Conservation (phyloP, 805 yeast species). For the Schizosaccharomyces japonicus region DNA sequence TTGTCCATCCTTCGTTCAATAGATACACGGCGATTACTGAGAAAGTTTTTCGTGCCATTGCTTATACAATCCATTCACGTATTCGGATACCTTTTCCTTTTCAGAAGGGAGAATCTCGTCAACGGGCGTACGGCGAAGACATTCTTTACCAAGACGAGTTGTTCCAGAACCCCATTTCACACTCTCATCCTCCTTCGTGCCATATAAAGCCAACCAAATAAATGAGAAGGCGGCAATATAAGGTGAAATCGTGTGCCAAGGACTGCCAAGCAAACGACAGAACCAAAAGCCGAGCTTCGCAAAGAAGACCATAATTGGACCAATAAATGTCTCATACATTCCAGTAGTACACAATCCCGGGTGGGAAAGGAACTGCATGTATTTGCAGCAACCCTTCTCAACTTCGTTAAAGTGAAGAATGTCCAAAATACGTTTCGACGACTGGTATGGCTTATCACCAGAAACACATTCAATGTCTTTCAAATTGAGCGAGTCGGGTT, state of each 20-base stretch:
- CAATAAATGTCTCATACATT: constrained; percentile 43
- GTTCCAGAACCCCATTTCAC: background rate
- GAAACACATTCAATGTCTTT: background rate
- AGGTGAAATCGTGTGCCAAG: constrained; percentile 73
- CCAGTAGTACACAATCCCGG: constrained; percentile 85
- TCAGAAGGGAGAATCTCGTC: background rate
- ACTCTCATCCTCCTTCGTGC: background rate
- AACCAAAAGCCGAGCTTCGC: constrained; percentile 38
- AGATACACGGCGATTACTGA: no score
- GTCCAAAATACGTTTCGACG: constrained; percentile 72
- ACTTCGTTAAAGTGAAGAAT: constrained; percentile 35
- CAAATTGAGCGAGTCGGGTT: background rate
- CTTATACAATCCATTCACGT: background rate
- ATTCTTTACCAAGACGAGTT: background rate
- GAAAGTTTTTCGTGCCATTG: constrained; percentile 3
- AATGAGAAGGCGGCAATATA: constrained; percentile 80
- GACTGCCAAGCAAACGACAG: constrained; percentile 62
- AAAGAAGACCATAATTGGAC: constrained; percentile 70
- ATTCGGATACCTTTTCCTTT: background rate
- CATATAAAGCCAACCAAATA: constrained; percentile 34
- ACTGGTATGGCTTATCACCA: constrained; percentile 47
- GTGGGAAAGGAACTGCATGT: constrained; percentile 50
- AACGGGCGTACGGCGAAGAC: background rate
- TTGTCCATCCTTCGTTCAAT: no score
- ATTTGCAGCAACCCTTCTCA: background rate